These are phyloP conservation scores for Quillaja saponaria DNA, from an alignment of 306 rosid genomes.

Conservation along the genomic window DNA sequence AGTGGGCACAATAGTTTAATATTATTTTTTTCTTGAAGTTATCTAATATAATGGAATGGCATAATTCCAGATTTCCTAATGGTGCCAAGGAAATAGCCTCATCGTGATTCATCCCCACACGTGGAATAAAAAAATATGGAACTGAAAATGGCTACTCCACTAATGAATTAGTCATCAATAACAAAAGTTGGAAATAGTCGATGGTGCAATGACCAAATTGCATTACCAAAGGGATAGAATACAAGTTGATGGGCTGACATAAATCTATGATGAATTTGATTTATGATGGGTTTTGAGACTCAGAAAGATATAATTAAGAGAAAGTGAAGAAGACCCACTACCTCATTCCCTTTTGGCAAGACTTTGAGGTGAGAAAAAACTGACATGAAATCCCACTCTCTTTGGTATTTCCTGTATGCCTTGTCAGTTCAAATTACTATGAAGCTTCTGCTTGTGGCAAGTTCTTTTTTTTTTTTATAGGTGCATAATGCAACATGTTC, in stretches of 20 bases:
- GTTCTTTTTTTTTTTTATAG: not conserved
- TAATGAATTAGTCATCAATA: conserved; percentile 17
- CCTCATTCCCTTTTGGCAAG: not conserved
- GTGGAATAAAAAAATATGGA: conserved; percentile 27
- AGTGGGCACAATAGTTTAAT: too few relatives aligned
- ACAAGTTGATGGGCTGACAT: conserved; percentile 11
- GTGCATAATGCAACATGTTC: conserved; percentile 18
- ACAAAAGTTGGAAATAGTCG: conserved; percentile 32
- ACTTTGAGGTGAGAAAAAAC: not conserved
- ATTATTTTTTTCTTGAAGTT: too few relatives aligned
- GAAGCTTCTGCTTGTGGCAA: conserved; percentile 21
- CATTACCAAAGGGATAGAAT: conserved; percentile 35
- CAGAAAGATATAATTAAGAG: not conserved
- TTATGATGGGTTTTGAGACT: conserved; percentile 35
- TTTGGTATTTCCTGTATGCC: conserved; percentile 31
- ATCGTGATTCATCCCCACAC: conserved; percentile 19
- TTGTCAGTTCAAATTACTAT: not conserved
- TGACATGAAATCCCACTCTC: not conserved
- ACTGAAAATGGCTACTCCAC: conserved; percentile 48
- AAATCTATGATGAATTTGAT: conserved; percentile 12
- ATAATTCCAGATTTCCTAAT: too few relatives aligned
- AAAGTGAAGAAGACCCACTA: conserved; percentile 31
- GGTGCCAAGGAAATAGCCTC: not conserved
- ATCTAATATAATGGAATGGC: too few relatives aligned
- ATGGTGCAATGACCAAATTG: conserved; percentile 21